Evolutionary conservation across 2,329 filamentous ascomycete genomes (phyloP).

Genomic region (Corinectria fuckeliana): DNA sequence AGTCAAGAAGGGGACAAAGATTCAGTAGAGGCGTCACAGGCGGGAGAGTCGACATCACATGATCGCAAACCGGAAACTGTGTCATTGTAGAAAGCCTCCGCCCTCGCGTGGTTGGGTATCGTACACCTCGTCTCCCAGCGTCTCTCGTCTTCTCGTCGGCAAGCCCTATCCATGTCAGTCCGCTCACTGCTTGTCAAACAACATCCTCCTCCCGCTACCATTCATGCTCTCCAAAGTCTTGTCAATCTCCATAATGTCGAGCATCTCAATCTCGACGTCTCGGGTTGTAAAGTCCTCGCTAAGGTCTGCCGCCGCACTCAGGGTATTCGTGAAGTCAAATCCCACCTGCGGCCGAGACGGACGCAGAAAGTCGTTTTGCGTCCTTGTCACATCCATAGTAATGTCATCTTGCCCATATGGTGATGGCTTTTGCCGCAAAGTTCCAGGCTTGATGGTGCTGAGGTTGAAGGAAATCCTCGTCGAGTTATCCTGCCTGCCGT

Average conservation of each 20-base stretch:
- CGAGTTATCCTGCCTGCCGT: conserved; percentile 50
- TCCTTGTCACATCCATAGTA: conserved; percentile 18
- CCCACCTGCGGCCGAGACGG: conserved; percentile 45
- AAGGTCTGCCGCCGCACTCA: conserved; percentile 60
- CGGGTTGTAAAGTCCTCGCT: conserved; percentile 56
- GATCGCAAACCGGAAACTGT: conserved; percentile 8
- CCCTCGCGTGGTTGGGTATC: conserved; percentile 46
- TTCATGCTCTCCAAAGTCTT: conserved; percentile 64
- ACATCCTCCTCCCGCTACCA: conserved; percentile 54
- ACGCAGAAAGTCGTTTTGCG: conserved; percentile 34
- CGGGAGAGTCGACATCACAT: conserved; percentile 2
- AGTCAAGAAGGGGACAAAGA: conserved; percentile 8
- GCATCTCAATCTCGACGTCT: conserved; percentile 65
- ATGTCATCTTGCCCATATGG: conserved; percentile 37
- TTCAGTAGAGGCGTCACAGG: not conserved
- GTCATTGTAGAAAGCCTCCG: conserved; percentile 16
- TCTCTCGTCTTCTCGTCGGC: conserved; percentile 29
- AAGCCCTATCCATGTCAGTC: conserved; percentile 35
- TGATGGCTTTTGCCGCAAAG: conserved; percentile 42
- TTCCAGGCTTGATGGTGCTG: conserved; percentile 51
- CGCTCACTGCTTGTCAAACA: conserved; percentile 53
- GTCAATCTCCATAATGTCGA: conserved; percentile 72
- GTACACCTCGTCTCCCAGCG: conserved; percentile 40
- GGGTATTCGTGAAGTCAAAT: conserved; percentile 58
- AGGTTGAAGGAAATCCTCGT: conserved; percentile 58